phyloP scores from a whole-genome alignment of 805 yeast species.

The Barnettozyma populi region DNA sequence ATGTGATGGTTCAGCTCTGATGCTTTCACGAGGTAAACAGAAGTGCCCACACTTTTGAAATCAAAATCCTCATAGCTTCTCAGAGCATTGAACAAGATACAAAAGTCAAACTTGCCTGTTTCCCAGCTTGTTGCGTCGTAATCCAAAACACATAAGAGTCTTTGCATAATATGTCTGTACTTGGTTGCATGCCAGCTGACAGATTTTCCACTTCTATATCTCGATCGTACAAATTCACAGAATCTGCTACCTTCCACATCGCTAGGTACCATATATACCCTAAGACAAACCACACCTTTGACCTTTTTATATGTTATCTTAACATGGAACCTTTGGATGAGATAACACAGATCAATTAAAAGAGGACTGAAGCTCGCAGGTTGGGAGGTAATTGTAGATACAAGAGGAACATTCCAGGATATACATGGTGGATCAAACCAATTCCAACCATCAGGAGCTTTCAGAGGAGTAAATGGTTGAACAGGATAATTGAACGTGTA shows the following conservation, averaged over 20 bases:
- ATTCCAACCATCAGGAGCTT: constrained; percentile 43
- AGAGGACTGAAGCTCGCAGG: constrained; percentile 21
- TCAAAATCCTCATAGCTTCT: constrained; percentile 12
- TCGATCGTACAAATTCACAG: constrained; percentile 32
- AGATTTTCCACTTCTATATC: constrained; percentile 29
- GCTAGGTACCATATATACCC: constrained; percentile 44
- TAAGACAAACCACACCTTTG: constrained; percentile 25
- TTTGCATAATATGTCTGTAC: constrained; percentile 29
- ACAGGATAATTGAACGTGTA: constrained; percentile 39
- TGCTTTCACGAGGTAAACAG: constrained; percentile 4
- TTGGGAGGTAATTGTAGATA: constrained; percentile 8
- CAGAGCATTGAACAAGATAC: constrained; percentile 19
- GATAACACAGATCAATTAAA: constrained; percentile 36
- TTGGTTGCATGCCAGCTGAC: constrained; percentile 30
- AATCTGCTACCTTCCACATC: constrained; percentile 35
- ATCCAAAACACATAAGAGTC: constrained; percentile 39
- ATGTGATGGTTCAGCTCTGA: constrained; percentile 27
- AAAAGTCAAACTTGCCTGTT: background rate
- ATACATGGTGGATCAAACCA: constrained; percentile 50
- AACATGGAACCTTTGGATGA: constrained; percentile 32
- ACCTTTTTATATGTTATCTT: constrained; percentile 39
- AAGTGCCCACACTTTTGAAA: constrained; percentile 14
- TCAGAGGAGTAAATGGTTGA: constrained; percentile 31
- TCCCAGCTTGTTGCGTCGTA: constrained; percentile 36
- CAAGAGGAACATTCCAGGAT: constrained; percentile 2